Percentiles rank a stretch among this genome's conserved stretches.
These are phyloP conservation scores for Solanum pennellii DNA, from an alignment of 257 asterid genomes.

Conservation along the genomic window DNA sequence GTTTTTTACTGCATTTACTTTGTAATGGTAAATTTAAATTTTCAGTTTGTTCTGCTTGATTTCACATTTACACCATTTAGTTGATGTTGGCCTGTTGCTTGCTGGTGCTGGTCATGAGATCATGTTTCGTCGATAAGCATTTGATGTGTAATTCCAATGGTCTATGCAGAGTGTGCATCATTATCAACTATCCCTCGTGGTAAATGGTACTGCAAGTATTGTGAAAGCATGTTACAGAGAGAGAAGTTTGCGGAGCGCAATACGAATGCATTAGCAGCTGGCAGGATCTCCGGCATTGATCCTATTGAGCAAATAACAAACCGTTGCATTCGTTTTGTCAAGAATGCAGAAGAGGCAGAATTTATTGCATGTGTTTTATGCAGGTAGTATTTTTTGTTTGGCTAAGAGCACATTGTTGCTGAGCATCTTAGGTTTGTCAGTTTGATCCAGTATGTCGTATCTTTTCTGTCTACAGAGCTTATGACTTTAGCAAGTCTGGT, in stretches of 20 bases:
- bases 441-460: neutral
- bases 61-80: neutral
- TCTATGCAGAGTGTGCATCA: slow-evolving; percentile 82
- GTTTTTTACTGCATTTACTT: neutral
- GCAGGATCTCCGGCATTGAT: slow-evolving; percentile 67
- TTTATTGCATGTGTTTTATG: slow-evolving; percentile 92
- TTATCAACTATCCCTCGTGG: slow-evolving; percentile 66
- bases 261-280: slow-evolving; percentile 91
- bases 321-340: slow-evolving; percentile 80
- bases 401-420: neutral
- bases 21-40: neutral
- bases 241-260: slow-evolving; percentile 65
- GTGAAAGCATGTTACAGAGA: slow-evolving; percentile 82
- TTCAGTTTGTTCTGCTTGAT: neutral
- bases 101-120: neutral
- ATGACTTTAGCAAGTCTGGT: slow-evolving; percentile 92
- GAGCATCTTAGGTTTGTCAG: neutral
- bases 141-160: slow-evolving; percentile 2
- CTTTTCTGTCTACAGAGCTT: slow-evolving; percentile 47
- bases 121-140: neutral
- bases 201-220: slow-evolving; percentile 95
- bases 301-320: slow-evolving; percentile 70
- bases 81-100: neutral
- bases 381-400: slow-evolving; percentile 41
- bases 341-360: slow-evolving; percentile 85